Evolutionary conservation across 1,139 yeast genomes (phyloP).

Genomic region (Scheffersomyces parashehatae): DNA sequence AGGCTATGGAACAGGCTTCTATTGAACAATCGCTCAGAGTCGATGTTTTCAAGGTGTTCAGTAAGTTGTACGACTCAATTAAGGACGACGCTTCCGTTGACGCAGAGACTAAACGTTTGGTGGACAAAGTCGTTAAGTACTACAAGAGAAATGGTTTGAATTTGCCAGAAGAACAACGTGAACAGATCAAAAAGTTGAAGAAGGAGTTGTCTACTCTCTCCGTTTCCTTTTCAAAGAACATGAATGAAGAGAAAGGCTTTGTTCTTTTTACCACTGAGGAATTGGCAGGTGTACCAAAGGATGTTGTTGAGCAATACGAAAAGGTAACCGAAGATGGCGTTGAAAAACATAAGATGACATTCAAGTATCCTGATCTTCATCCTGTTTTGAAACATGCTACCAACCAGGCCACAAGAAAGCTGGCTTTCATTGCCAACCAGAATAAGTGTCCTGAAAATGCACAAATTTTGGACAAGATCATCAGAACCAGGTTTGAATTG

Average conservation of each 20-base stretch:
- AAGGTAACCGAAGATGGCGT: conserved; percentile 41
- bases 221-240: conserved; percentile 59
- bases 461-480: conserved; percentile 56
- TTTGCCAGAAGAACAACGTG: conserved; percentile 54
- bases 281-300: conserved; percentile 72
- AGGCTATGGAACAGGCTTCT: conserved; percentile 51
- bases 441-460: conserved; percentile 66
- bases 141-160: conserved; percentile 70
- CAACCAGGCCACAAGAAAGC: conserved; percentile 61
- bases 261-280: conserved; percentile 62
- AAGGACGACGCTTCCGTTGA: conserved; percentile 35
- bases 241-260: conserved; percentile 70
- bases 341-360: conserved; percentile 62
- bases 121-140: conserved; percentile 55
- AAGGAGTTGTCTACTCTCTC: conserved; percentile 59
- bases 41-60: conserved; percentile 64
- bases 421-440: conserved; percentile 66
- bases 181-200: conserved; percentile 56
- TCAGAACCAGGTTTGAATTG: conserved; percentile 58
- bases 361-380: conserved; percentile 75
- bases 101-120: conserved; percentile 56
- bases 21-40: conserved; percentile 68
- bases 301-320: conserved; percentile 59
- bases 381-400: conserved; percentile 76
- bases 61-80: conserved; percentile 45